phyloP scores from a whole-genome alignment of 257 asterid species.

The Ballota nigra region DNA sequence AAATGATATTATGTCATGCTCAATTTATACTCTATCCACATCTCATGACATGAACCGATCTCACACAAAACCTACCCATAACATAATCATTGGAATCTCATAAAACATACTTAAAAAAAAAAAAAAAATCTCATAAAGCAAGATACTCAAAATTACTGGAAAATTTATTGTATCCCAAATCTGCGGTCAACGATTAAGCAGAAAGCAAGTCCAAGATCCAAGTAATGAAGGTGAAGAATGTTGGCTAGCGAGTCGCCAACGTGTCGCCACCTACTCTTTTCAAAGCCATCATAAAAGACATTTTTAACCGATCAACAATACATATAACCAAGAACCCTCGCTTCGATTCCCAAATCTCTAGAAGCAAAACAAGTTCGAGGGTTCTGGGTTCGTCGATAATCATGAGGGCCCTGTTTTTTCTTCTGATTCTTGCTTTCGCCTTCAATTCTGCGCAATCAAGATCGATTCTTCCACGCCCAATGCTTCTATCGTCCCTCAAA shows the following conservation, averaged over 20 bases:
- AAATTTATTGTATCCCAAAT: no score
- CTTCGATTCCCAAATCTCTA: not conserved
- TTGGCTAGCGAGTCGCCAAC: not conserved
- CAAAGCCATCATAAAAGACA: not conserved
- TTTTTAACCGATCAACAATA: not conserved
- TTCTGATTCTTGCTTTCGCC: conserved; percentile 28
- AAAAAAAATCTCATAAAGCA: no score
- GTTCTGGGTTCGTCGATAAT: not conserved
- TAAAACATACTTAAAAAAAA: no score
- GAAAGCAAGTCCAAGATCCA: not conserved
- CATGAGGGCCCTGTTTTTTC: conserved; percentile 23
- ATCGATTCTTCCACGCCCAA: conserved; percentile 35
- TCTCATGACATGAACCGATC: no score
- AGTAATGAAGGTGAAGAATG: not conserved
- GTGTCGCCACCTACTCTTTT: not conserved
- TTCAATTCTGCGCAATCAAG: conserved; percentile 32
- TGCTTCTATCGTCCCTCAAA: conserved; percentile 32
- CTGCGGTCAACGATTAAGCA: not conserved
- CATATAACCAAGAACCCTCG: no score
- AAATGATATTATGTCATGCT: no score
- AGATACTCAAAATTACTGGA: no score
- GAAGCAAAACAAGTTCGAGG: not conserved
- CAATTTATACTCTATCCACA: no score
- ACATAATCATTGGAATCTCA: no score
- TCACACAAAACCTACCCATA: no score